phyloP scores from a whole-genome alignment of 2,329 filamentous ascomycete genomes.

The Leptographium lundbergii region DNA sequence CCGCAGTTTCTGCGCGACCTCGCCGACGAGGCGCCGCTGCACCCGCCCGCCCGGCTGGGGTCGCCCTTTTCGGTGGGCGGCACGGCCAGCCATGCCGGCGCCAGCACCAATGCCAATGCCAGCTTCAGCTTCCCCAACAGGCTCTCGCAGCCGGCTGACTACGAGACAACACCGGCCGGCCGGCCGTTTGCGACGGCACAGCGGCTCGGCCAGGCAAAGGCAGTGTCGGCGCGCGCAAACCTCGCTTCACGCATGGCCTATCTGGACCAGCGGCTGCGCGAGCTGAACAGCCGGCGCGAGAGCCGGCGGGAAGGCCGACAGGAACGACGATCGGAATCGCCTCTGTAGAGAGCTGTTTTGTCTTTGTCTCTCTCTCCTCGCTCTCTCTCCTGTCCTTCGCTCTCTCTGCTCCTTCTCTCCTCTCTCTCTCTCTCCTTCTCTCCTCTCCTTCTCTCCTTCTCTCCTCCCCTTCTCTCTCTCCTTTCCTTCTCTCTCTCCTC shows the following conservation, averaged over 20 bases:
- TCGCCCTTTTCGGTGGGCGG: conserved; percentile 37
- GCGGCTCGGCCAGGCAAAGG: conserved; percentile 15
- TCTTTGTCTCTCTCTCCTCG: too few species aligned
- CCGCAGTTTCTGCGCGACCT: neutral
- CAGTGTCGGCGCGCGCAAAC: conserved; percentile 26
- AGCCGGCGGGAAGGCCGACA: conserved; percentile 8
- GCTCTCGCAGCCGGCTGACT: conserved; percentile 30
- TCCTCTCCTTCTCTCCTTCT: neutral
- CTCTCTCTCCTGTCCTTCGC: neutral
- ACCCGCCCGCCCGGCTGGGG: conserved; percentile 30
- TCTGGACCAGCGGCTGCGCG: conserved; percentile 43
- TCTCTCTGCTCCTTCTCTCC: too few species aligned
- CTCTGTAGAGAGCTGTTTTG: conserved; percentile 21
- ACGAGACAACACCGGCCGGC: conserved; percentile 31
- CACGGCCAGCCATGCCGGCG: neutral
- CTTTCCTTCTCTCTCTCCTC: too few species aligned
- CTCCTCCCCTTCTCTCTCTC: too few species aligned
- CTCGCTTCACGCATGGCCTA: conserved; percentile 42
- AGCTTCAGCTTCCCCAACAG: conserved; percentile 52
- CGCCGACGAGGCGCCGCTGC: conserved; percentile 19
- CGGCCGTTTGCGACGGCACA: conserved; percentile 47
- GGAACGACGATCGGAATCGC: conserved; percentile 34
- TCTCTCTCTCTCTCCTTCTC: too few species aligned
- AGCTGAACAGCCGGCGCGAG: conserved; percentile 33
- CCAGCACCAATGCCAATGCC: neutral